A percentile compares a stretch with the other conserved stretches of the same genome.
These are phyloP conservation scores for Populus alba DNA, from an alignment of 345 rosid genomes.

Conservation along the genomic window DNA sequence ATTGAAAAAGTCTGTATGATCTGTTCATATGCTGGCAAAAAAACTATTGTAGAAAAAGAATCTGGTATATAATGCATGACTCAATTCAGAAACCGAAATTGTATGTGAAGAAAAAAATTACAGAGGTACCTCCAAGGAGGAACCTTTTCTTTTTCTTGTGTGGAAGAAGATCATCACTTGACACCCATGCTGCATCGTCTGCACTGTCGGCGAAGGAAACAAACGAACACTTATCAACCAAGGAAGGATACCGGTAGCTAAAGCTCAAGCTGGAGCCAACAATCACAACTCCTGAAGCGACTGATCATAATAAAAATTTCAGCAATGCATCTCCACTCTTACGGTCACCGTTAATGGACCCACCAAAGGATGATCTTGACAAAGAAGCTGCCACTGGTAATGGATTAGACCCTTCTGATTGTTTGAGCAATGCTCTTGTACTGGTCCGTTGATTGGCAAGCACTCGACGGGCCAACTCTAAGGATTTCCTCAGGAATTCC, in stretches of 20 bases:
- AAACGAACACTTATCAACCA: not conserved
- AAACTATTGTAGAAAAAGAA: too few species aligned
- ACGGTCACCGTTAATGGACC: slow-evolving; percentile 2
- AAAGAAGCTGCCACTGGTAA: not conserved
- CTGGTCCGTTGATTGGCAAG: not conserved
- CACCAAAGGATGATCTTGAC: slow-evolving; percentile 8
- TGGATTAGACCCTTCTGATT: slow-evolving; percentile 3
- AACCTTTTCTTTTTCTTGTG: slow-evolving; percentile 14
- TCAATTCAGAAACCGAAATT: not conserved
- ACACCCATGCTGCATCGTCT: not conserved
- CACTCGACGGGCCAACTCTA: not conserved
- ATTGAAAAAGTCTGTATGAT: too few species aligned
- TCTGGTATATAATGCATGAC: too few species aligned
- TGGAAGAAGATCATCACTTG: slow-evolving; percentile 15
- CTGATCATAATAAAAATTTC: slow-evolving; percentile 17
- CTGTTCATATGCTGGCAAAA: too few species aligned
- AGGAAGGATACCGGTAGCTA: slow-evolving; percentile 21
- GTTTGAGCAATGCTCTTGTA: not conserved
- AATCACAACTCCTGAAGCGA: slow-evolving; percentile 27
- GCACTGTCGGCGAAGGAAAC: slow-evolving; percentile 35
- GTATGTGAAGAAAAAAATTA: not conserved
- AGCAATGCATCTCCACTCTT: slow-evolving; percentile 7
- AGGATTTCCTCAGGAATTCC: not conserved
- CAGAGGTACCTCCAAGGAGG: slow-evolving; percentile 7
- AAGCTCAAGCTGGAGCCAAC: slow-evolving; percentile 40